phyloP scores from a whole-genome alignment of 441 rosid species.

The Flueggea neowawraea region DNA sequence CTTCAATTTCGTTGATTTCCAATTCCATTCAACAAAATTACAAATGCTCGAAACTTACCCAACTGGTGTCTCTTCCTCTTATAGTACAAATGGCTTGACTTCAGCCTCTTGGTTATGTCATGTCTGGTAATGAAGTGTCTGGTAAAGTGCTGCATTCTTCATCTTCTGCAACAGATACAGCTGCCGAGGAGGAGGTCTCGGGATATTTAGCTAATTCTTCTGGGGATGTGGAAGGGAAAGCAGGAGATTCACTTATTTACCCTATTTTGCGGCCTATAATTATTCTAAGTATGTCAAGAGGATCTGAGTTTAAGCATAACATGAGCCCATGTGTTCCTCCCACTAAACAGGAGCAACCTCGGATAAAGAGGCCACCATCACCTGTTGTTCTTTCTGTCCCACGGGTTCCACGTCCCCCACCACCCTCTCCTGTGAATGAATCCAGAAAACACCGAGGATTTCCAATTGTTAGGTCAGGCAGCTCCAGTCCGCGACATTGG shows the following conservation, averaged over 20 bases:
- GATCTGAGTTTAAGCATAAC: conserved; percentile 70
- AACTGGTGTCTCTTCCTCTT: conserved; percentile 94
- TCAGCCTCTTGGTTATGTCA: conserved; percentile 91
- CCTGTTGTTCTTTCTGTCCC: conserved; percentile 98
- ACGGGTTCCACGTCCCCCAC: conserved; percentile 94
- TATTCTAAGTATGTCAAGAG: conserved; percentile 77
- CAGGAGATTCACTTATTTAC: conserved; percentile 74
- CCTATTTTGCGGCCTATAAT: conserved; percentile 92
- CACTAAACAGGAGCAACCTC: conserved; percentile 76
- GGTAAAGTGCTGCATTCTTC: conserved; percentile 64
- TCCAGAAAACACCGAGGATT: conserved; percentile 90
- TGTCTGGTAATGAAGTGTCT: conserved; percentile 80
- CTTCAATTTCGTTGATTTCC: no score
- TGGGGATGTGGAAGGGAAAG: conserved; percentile 69
- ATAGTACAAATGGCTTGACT: conserved; percentile 89
- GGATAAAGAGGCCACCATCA: conserved; percentile 94
- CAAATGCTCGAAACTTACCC: no score
- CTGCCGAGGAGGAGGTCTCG: conserved; percentile 64
- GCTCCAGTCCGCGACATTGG: conserved; percentile 99
- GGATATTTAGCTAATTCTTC: conserved; percentile 57
- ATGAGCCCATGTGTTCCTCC: conserved; percentile 87
- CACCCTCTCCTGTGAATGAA: conserved; percentile 89
- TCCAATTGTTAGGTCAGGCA: conserved; percentile 98
- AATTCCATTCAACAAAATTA: no score
- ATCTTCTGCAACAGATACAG: conserved; percentile 49